Base-by-base conservation (phyloP, 108 stramenopile species). In the Mediolabrus comicus region DNA sequence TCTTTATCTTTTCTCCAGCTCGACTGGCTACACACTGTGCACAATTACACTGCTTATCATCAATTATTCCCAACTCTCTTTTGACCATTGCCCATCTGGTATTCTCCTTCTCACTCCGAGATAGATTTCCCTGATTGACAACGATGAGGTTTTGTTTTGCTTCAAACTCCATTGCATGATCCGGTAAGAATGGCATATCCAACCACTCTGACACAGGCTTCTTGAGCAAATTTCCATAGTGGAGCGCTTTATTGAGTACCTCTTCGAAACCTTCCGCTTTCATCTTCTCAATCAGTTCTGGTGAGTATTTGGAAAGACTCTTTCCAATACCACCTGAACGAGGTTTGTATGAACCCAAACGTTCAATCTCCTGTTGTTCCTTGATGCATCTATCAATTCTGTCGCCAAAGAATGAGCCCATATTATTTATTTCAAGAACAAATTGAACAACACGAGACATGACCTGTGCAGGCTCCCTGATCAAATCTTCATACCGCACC, bases 291-390 rank as follows among this genome's bases (percentile, higher is more conserved):
- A 89, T 35, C 22, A 86, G 58, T 25, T 86, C 79, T 3, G 85
- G 75, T 13, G 85, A 36, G 53, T 83, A 89, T 59, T 81, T 83
- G 12, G 59, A 62, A 43, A 86, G 34, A 4, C 81, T 64, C 39
- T 84, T 86, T 33, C 88, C 88, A 49, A 89, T 85, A 62, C 88
- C 88, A 56, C 85, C 88, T 28, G 81, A 83, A 27, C 88, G 78
- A 19, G 88, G 85, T 46, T 84, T 86, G 74, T 89, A 89, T 1
- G 85, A 83, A 66, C 88, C 88, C 51, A 89, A 49, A 12, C 75
- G 79, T 62, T 84, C 84, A 54, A 86, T 80, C 39, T 81, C 67
- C 41, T 86, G 74, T 41, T 86, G 83, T 31, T 81, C 80, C 7
- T 71, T 60, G 69, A 89, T 83, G 34, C 78, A 75, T 3, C 82